These are phyloP conservation scores for Trichothecium roseum DNA, from an alignment of 2,329 filamentous ascomycete genomes.

Conservation along the genomic window DNA sequence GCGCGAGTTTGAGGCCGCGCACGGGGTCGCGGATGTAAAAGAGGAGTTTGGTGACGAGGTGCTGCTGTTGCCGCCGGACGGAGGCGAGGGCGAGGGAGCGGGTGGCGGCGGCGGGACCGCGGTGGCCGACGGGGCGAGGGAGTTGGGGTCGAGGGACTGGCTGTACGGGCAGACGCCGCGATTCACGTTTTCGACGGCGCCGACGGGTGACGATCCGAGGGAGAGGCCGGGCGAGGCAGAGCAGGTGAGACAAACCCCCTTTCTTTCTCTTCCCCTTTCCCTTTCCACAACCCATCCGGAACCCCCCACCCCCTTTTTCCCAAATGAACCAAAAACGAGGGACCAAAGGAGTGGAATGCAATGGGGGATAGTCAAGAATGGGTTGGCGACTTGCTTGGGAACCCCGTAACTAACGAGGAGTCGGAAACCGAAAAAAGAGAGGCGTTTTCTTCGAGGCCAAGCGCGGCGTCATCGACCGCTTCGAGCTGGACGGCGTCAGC, in stretches of 20 bases:
- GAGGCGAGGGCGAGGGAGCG: slow-evolving; percentile 13
- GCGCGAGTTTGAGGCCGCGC: slow-evolving; percentile 57
- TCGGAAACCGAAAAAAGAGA: too few species aligned
- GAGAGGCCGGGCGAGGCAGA: slow-evolving; percentile 39
- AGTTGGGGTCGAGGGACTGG: slow-evolving; percentile 54
- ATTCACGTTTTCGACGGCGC: slow-evolving; percentile 59
- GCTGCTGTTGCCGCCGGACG: slow-evolving; percentile 34
- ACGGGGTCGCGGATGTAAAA: slow-evolving; percentile 33
- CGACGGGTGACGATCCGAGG: slow-evolving; percentile 48
- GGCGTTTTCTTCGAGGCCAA: slow-evolving; percentile 24
- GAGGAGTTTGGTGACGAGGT: slow-evolving; percentile 37
- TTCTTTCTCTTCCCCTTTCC: too few species aligned
- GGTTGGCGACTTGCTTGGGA: too few species aligned
- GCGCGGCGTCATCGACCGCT: slow-evolving; percentile 24
- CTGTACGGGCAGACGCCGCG: slow-evolving; percentile 78
- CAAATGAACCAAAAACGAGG: too few species aligned
- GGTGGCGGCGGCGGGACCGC: background rate
- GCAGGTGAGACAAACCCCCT: slow-evolving; percentile 29
- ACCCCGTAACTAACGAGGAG: too few species aligned
- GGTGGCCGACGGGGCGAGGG: slow-evolving; percentile 30
- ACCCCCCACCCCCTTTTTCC: too few species aligned
- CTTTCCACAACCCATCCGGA: too few species aligned
- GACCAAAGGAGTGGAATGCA: too few species aligned
- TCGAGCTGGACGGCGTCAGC: slow-evolving; percentile 14
- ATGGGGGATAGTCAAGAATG: too few species aligned